Percentiles rank a stretch among this genome's conserved stretches.
These are phyloP conservation scores for Globisporangium radiosum DNA, from an alignment of 352 stramenopile genomes.

Conservation along the genomic window DNA sequence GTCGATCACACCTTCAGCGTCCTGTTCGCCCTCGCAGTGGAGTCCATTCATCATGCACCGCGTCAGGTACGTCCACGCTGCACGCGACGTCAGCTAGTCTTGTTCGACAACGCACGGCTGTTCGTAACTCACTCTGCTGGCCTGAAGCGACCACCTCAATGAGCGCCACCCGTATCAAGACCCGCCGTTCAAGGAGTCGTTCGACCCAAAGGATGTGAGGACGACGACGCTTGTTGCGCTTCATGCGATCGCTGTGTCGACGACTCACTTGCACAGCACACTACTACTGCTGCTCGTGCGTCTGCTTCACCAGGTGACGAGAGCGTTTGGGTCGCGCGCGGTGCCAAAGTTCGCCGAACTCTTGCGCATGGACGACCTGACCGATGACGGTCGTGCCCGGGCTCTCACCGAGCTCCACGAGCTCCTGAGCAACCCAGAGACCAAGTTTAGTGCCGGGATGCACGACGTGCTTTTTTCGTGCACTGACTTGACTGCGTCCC, in stretches of 20 bases:
- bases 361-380: constrained; percentile 44
- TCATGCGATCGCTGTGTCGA: background rate
- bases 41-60: constrained; percentile 33
- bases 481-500: constrained; percentile 36
- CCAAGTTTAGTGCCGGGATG: constrained; percentile 41
- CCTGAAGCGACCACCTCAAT: constrained; percentile 42
- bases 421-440: constrained; percentile 51
- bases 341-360: constrained; percentile 60
- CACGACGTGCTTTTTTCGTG: constrained; percentile 52
- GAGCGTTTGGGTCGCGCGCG: constrained; percentile 43
- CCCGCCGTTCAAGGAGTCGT: constrained; percentile 45
- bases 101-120: background rate
- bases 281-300: background rate
- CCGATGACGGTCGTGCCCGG: constrained; percentile 39
- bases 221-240: background rate
- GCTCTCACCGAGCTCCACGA: constrained; percentile 45
- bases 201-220: constrained; percentile 40
- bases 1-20: background rate
- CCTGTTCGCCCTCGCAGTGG: too few species aligned
- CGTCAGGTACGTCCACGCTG: constrained; percentile 27
- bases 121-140: background rate
- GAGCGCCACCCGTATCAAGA: constrained; percentile 59
- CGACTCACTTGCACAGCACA: background rate
- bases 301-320: constrained; percentile 26
- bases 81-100: background rate